Conservation (phyloP, 2,329 filamentous ascomycete genomes). For the Aspergillus unguis region DNA sequence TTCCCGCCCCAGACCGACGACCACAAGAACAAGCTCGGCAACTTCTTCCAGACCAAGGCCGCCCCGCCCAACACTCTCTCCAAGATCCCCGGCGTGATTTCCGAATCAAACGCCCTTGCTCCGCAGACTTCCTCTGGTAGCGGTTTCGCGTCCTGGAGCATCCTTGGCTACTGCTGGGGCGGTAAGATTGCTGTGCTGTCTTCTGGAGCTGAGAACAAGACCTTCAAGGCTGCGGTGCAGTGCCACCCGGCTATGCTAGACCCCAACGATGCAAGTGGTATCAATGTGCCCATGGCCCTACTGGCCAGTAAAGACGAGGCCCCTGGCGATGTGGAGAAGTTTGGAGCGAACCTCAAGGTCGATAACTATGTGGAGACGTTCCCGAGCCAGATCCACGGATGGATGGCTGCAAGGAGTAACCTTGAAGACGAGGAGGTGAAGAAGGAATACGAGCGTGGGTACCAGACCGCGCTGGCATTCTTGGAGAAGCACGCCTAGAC, state of each 20-base stretch:
- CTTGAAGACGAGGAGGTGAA: conserved; percentile 39
- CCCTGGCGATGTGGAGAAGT: conserved; percentile 45
- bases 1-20: conserved; percentile 60
- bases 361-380: conserved; percentile 46
- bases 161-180: conserved; percentile 62
- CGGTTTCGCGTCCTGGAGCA: conserved; percentile 54
- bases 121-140: conserved; percentile 21
- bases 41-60: conserved; percentile 57
- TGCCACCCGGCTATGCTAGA: conserved; percentile 62
- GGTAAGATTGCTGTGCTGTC: conserved; percentile 56
- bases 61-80: conserved; percentile 57
- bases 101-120: conserved; percentile 51
- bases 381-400: conserved; percentile 44
- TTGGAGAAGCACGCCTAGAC: conserved; percentile 40
- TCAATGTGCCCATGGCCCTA: conserved; percentile 57
- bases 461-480: conserved; percentile 40
- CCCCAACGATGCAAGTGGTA: conserved; percentile 53
- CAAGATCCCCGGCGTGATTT: conserved; percentile 54
- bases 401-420: conserved; percentile 45
- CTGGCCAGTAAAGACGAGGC: conserved; percentile 57
- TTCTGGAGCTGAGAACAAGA: conserved; percentile 46
- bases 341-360: conserved; percentile 37
- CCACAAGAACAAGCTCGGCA: conserved; percentile 57
- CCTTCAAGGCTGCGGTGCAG: conserved; percentile 57
- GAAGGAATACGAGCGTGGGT: conserved; percentile 45